Base-by-base conservation (phyloP, 169 alveolate species). In the Babesia ovis region DNA sequence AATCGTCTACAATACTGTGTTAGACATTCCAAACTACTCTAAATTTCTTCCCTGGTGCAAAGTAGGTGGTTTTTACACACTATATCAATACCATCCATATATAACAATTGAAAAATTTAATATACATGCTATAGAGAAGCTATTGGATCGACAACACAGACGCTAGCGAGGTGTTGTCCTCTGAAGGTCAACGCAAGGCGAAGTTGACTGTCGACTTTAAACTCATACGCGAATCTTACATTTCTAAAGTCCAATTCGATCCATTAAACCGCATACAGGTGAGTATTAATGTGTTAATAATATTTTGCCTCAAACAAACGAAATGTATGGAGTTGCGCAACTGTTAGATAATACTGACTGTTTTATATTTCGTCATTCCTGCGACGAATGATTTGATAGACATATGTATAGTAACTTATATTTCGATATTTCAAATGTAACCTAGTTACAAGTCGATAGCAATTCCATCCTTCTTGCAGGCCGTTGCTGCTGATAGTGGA, bases 41-140 rank as follows among this genome's bases (percentile, higher is more conserved):
- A 23, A 43, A 34, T 77, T 77, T 48, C 42, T 77, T 12, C 86
- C 86, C 6, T 77, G 81, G 81, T 77, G 86, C 56, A 29, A 64
- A 29, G 86, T 77, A 45, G 18, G 75, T n/a, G n/a, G n/a, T n/a
- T n/a, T n/a, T n/a, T n/a, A n/a, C n/a, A n/a, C 25, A 31, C 11
- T 11, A 22, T 25, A 4, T 4, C n/a, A 14, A 3, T 9, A 20
- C 20, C 34, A 1, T 4, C 35, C 2, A 2, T 46, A 37, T 72
- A 54, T 56, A 6, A 4, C 9, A 12, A 3, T 23, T 14, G 31
- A 8, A 3, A 53, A 12, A 9, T 3, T 12, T 50, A 51, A 59
- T 37, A 25, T 37, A 0, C 0, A n/a, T n/a, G n/a, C 12, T 22
- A 45, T 39, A 77, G 86, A 29, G 39, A 18, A 77, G 86, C 51